Evolutionary conservation across 2,329 filamentous ascomycete species (phyloP), one percentile per base, ranked within the genome.

Genomic region (Nemania sp.): DNA sequence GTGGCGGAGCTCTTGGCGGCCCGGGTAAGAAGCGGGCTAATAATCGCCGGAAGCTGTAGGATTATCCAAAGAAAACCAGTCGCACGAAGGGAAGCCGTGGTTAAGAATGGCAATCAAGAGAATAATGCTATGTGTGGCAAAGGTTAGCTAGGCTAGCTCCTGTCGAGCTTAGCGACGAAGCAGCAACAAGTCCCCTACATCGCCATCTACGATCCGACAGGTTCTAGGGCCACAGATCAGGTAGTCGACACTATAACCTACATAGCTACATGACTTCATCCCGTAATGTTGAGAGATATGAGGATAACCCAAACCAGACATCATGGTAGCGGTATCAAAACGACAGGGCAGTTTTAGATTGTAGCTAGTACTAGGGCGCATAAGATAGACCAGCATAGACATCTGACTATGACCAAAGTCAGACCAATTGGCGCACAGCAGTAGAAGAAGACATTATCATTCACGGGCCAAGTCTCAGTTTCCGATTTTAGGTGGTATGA

Each of bases 41-140:
- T 1, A 86, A 82, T 70, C 84, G 86, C 68, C 82, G 86, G 64
- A 89, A 88, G 80, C 81, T 89, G 69, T 88, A 80, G 73, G 59
- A 18, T 32, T 7, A 45, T 58, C 4, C 10, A 2, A 59, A 55
- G 20, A 13, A 49, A 20, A 26, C 13, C 51, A 18, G n/a, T n/a
- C n/a, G n/a, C n/a, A n/a, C n/a, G n/a, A n/a, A n/a, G n/a, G 10
- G 32, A 10, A 26, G 18, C 49, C 49, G 3, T 1, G 7, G 18
- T 52, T 22, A 13, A 32, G 51, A 53, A 26, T 13, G 10, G n/a
- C 11, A 20, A 32, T 13, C n/a, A 24, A 15, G 26, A 7, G 7
- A 18, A 29, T 6, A n/a, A 22, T 53, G 24, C 8, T 27, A 53
- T 53, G 51, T 29, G 38, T 45, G 41, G 18, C 10, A 18, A 51